Evolutionary conservation across 352 stramenopile genomes (phyloP), one percentile per base, ranked within the genome.

Genomic region (Globisporangium perplexum): DNA sequence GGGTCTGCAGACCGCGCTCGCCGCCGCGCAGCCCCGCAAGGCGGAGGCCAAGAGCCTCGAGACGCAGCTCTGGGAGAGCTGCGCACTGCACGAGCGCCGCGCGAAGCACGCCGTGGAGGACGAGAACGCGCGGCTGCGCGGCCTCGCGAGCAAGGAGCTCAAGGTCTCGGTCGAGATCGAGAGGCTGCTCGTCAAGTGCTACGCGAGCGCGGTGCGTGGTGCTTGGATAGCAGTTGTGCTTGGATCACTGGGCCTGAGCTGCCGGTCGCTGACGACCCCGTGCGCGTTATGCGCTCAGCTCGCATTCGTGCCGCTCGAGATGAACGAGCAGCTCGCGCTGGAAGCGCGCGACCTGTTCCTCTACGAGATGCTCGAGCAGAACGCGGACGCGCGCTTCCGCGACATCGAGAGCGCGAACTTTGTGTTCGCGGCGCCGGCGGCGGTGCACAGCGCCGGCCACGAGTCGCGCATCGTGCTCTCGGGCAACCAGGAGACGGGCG

Each of bases 161-260:
- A 54, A 55, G 20, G 31, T 26, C 12, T 43, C 47, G 30, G 26
- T 44, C 24, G 45, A 50, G 26, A 61, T 61, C 20, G 47, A 50
- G 15, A 48, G 50, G 30, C n/a, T 61, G 48, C 48, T 61, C 17
- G 14, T 55, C 55, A 54, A 55, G 48, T 55, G 55, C 36, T 54
- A 46, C 43, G 42, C 26, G n/a, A 50, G 38, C n/a, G 22, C 55
- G 28, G 55, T 61, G 22, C 35, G 45, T 53, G 28, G 14, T 8
- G 18, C 10, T 51, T n/a, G 33, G 15, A 12, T 22, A 6, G 41
- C 20, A n/a, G 41, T 47, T 12, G 8, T 35, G 8, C 10, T 35
- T 10, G 10, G 8, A 14, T n/a, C n/a, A n/a, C n/a, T n/a, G n/a
- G n/a, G n/a, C n/a, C n/a, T n/a, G 12, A 8, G 30, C 30, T 10